Evolutionary conservation across 2,329 filamentous ascomycete species (phyloP), one percentile per base, ranked within the genome.

Genomic region (Botryotinia narcissicola): DNA sequence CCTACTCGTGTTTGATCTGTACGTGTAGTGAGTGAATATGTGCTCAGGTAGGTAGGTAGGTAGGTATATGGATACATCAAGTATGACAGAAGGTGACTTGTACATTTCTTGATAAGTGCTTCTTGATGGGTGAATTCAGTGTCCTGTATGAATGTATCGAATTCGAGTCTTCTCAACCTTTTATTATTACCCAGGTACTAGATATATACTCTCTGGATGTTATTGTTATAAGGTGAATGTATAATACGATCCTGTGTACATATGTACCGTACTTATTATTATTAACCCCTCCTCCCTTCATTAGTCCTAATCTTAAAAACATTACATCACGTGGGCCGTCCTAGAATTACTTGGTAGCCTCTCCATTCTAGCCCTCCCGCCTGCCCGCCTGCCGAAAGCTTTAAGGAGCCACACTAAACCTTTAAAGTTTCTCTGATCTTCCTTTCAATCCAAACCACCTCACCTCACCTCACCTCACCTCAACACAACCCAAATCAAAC

Each of bases 341-440:
- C 22, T 22, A 51, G 29, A 35, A 44, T 40, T 22, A 20, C 61
- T 29, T 37, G 32, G 29, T 20, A 35, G 25, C 42, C 40, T 25
- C 61, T n/a, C 60, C 40, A 32, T 61, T 37, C 60, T 64, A 67
- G 44, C 59, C 70, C 46, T 61, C 40, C 48, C 68, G 40, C 54
- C 70, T 72, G 70, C 37, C 48, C 68, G 29, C 54, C 70, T 72
- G 70, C 60, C 48, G 70, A 72, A 72, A 37, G 35, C 44, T 72
- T 64, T 42, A 18, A 57, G 18, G 40, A 48, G 51, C 51, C 51
- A 51, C 70, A 72, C 70, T 59, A 67, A 42, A 60, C 42, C 40
- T 67, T 68, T 60, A 67, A 72, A 67, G 61, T 72, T 72, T 66
- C 70, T 71, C 70, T 59, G 46, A 51, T 29, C 70, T 72, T 72